These are phyloP conservation scores for Diplodia corticola DNA, from an alignment of 2,329 filamentous ascomycete genomes.

Conservation along the genomic window DNA sequence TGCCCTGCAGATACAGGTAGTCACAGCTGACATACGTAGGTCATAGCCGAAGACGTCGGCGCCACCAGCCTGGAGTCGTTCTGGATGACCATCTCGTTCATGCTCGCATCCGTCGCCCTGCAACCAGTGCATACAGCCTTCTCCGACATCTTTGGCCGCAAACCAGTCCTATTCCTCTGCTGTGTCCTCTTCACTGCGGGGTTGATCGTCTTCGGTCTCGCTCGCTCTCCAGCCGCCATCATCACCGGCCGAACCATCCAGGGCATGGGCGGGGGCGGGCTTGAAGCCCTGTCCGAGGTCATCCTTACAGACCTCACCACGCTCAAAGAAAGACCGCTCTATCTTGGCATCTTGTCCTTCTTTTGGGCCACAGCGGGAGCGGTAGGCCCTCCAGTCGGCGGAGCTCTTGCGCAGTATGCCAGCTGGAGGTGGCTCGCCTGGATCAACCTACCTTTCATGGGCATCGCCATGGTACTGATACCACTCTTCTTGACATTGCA, in stretches of 20 bases:
- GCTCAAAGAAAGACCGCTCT: slow-evolving; percentile 16
- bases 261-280: slow-evolving; percentile 50
- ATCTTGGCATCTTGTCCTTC: neutral
- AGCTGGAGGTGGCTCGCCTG: slow-evolving; percentile 47
- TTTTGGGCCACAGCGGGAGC: slow-evolving; percentile 13
- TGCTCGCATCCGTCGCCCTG: slow-evolving; percentile 47
- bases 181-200: slow-evolving; percentile 50
- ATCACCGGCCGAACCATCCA: slow-evolving; percentile 48
- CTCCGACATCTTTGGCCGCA: slow-evolving; percentile 52
- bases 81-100: slow-evolving; percentile 54
- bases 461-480: slow-evolving; percentile 31
- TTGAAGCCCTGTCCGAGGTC: slow-evolving; percentile 45
- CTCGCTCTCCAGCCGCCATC: slow-evolving; percentile 40
- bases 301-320: slow-evolving; percentile 46
- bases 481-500: slow-evolving; percentile 44
- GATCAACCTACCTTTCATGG: slow-evolving; percentile 39
- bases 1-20: too few species aligned
- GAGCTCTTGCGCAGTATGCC: neutral
- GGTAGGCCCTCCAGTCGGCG: neutral
- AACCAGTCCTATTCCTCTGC: slow-evolving; percentile 45
- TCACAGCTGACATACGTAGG: slow-evolving; percentile 23
- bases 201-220: slow-evolving; percentile 46
- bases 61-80: slow-evolving; percentile 44
- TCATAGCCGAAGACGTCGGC: slow-evolving; percentile 40
- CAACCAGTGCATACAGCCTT: slow-evolving; percentile 47